These are phyloP conservation scores for Pharus latifolius DNA, from an alignment of 176 grass and related monocot genomes.

Conservation along the genomic window DNA sequence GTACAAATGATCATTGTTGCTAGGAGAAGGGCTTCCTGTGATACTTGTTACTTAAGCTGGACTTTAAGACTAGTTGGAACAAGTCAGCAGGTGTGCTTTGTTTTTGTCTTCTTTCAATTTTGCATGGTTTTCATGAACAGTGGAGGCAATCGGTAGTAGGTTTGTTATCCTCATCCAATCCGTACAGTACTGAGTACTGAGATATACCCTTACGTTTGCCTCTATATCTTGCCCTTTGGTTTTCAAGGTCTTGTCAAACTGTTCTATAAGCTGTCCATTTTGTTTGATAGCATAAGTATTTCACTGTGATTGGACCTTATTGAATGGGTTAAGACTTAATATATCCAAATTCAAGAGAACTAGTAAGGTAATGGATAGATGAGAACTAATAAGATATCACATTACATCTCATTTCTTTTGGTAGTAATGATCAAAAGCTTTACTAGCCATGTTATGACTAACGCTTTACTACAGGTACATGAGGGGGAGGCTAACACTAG, in stretches of 20 bases:
- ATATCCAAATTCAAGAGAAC: no score
- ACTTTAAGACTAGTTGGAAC: not conserved
- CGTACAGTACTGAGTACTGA: not conserved
- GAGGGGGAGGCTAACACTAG: conserved; percentile 82
- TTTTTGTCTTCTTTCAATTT: not conserved
- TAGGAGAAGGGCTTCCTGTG: conserved; percentile 3
- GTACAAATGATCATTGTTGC: not conserved
- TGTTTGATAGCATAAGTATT: not conserved
- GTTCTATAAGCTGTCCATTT: not conserved
- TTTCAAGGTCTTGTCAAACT: not conserved
- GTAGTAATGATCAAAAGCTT: not conserved
- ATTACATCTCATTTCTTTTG: not conserved
- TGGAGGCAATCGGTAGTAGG: not conserved
- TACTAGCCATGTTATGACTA: not conserved
- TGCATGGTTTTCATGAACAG: not conserved
- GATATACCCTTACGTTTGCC: no score
- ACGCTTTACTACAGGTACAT: conserved; percentile 54
- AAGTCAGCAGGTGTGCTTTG: not conserved
- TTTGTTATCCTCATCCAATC: conserved; percentile 1
- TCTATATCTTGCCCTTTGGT: not conserved
- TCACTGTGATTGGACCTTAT: no score
- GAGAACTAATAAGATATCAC: no score
- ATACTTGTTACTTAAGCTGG: no score
- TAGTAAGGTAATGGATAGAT: no score
- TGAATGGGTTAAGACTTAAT: no score